A percentile compares a stretch with the other conserved stretches of the same genome.
Conservation (phyloP, 345 rosid genomes). For the Gossypium arboreum region DNA sequence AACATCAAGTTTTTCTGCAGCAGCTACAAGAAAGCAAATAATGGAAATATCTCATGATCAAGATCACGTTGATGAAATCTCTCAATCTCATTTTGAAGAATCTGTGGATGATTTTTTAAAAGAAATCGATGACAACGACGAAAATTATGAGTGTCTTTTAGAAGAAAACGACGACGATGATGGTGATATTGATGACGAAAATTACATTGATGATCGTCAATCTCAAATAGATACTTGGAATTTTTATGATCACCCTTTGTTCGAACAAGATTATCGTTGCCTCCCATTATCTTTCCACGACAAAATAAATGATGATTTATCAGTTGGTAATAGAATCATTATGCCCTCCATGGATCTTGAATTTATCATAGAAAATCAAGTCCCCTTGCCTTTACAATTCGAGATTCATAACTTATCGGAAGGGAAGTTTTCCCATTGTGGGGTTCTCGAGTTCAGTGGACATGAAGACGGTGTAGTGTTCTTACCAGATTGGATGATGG, state of each 20-base stretch:
- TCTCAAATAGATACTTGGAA: background rate
- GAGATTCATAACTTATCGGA: conserved; percentile 11
- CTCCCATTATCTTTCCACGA: background rate
- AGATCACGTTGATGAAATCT: too few relatives aligned
- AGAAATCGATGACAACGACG: too few relatives aligned
- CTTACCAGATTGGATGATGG: conserved; percentile 32
- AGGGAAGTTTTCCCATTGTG: conserved; percentile 22
- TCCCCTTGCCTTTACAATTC: conserved; percentile 25
- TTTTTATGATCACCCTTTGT: background rate
- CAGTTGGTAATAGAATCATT: conserved; percentile 13
- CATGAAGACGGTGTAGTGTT: conserved; percentile 7
- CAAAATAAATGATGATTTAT: background rate
- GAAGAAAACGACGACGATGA: background rate
- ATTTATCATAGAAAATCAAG: background rate
- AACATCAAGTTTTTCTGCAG: too few relatives aligned
- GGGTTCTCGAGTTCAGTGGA: conserved; percentile 28
- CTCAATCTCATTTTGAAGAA: too few relatives aligned
- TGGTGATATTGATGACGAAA: background rate
- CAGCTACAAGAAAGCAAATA: too few relatives aligned
- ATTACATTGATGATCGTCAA: background rate
- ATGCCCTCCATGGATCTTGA: background rate
- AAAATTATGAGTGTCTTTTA: background rate
- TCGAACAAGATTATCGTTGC: conserved; percentile 6
- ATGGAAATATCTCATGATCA: too few relatives aligned
- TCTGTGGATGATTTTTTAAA: too few relatives aligned